Conservation (phyloP, 2,329 filamentous ascomycete genomes). For the Alternaria rosae region DNA sequence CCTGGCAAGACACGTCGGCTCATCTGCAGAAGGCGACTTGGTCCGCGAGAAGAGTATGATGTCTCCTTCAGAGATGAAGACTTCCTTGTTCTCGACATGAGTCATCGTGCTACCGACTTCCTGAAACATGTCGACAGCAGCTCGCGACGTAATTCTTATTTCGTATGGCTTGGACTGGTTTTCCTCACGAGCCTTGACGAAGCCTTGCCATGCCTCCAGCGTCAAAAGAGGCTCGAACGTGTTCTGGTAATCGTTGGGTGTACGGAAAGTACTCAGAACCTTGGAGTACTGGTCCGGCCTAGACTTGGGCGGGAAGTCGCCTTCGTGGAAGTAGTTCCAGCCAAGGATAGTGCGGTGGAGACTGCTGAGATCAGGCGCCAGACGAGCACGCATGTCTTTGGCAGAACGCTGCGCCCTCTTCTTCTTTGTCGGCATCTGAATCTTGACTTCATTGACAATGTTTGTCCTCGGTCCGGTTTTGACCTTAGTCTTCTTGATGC, state of each 20-base stretch:
- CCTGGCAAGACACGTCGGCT: conserved; percentile 84
- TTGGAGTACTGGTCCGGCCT: conserved; percentile 74
- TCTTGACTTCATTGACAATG: conserved; percentile 47
- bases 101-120: conserved; percentile 89
- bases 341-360: conserved; percentile 86
- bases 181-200: conserved; percentile 90
- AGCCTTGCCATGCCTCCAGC: conserved; percentile 94
- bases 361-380: conserved; percentile 85
- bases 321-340: conserved; percentile 94
- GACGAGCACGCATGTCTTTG: conserved; percentile 91
- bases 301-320: conserved; percentile 80
- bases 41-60: conserved; percentile 84
- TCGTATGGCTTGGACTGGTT: conserved; percentile 80
- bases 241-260: conserved; percentile 80
- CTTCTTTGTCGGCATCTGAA: conserved; percentile 80
- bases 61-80: conserved; percentile 81
- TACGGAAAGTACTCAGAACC: conserved; percentile 79
- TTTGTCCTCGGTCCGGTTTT: conserved; percentile 50
- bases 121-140: conserved; percentile 90
- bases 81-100: conserved; percentile 72
- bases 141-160: conserved; percentile 84
- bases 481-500: conserved; percentile 59
- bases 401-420: conserved; percentile 78
- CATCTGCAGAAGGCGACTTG: conserved; percentile 70
- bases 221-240: conserved; percentile 91